Evolutionary conservation across 2,329 filamentous ascomycete species (phyloP).

Genomic region (Fusarium succisae): DNA sequence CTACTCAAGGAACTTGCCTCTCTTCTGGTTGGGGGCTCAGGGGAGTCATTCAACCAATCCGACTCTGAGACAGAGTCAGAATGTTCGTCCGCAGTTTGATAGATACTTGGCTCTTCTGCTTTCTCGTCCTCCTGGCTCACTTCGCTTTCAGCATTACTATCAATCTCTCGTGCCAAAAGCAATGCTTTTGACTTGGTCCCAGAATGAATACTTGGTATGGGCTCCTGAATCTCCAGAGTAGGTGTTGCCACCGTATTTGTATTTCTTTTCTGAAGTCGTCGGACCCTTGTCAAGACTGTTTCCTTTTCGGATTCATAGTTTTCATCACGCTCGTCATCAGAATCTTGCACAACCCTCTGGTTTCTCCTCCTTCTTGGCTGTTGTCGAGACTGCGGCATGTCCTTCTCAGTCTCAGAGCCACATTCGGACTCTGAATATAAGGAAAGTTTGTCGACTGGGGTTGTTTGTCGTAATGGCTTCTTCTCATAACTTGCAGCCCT

Average conservation of each 20-base stretch:
- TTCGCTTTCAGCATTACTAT: constrained; percentile 14
- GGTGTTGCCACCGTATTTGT: not conserved
- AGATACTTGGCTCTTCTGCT: constrained; percentile 39
- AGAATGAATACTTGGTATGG: not conserved
- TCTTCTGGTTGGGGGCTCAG: constrained; percentile 1
- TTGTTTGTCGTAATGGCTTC: constrained; percentile 1
- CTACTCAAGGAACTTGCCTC: not conserved
- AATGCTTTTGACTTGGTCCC: constrained; percentile 15
- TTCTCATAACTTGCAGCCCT: not conserved
- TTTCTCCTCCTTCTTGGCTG: constrained; percentile 17
- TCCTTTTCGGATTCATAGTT: constrained; percentile 21
- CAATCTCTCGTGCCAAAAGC: constrained; percentile 15
- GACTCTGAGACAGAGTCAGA: constrained; percentile 32
- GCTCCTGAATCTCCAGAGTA: not conserved
- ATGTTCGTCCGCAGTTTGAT: constrained; percentile 37
- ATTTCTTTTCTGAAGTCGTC: constrained; percentile 25
- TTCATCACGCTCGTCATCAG: constrained; percentile 26
- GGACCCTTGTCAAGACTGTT: constrained; percentile 33
- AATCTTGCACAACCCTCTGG: constrained; percentile 26
- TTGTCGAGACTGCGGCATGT: constrained; percentile 2
- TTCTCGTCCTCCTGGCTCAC: constrained; percentile 1
- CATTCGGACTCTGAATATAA: not conserved
- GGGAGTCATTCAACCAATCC: constrained; percentile 27
- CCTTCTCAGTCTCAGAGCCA: constrained; percentile 14
- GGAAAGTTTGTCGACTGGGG: not conserved